Evolutionary conservation across 2,329 filamentous ascomycete genomes (phyloP).

Genomic region (Fusarium camptoceras): DNA sequence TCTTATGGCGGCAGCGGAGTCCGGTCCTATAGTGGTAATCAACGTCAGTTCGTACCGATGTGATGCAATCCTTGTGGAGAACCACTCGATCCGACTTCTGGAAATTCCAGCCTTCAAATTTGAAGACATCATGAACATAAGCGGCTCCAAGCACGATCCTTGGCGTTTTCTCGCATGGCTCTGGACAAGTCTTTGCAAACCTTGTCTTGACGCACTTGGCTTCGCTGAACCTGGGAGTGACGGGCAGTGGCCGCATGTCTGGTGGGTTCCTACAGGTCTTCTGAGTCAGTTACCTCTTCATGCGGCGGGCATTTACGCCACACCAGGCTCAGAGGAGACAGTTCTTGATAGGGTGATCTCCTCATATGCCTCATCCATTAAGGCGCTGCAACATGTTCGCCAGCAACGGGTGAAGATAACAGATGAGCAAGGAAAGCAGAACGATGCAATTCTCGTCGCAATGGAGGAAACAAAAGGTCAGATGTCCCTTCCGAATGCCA

Average conservation of each 20-base stretch:
- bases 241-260: neutral
- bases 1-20: neutral
- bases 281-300: fast-evolving
- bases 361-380: neutral
- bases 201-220: neutral
- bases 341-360: neutral
- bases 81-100: neutral
- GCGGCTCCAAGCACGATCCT: fast-evolving
- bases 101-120: fast-evolving
- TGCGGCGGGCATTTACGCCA: fast-evolving
- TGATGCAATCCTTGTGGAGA: neutral
- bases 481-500: fast-evolving
- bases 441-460: neutral
- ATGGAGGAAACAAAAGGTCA: fast-evolving
- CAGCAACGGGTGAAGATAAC: fast-evolving
- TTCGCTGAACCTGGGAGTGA: fast-evolving
- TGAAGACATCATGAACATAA: fast-evolving
- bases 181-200: fast-evolving
- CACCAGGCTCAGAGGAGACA: fast-evolving
- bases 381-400: neutral
- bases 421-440: fast-evolving
- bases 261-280: neutral
- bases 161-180: neutral
- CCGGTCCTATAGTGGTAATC: neutral
- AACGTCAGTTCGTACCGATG: neutral